phyloP scores from a whole-genome alignment of 2,329 filamentous ascomycete genomes.

The Colletotrichum cordylinicola region DNA sequence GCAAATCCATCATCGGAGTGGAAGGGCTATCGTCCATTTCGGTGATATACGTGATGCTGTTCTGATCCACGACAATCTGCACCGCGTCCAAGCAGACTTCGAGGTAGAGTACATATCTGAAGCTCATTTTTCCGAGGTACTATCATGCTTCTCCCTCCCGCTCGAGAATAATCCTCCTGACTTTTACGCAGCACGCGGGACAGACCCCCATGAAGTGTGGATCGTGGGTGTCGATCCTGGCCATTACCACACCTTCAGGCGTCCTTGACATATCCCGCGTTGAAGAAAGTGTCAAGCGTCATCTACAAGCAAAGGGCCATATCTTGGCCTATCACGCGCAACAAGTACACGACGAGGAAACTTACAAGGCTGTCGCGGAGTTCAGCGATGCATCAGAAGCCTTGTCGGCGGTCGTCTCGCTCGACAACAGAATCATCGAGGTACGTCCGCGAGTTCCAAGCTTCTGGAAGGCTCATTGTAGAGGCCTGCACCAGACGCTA shows the following conservation, averaged over 20 bases:
- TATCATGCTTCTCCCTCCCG: not conserved
- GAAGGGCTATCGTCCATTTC: conserved; percentile 60
- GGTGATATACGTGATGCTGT: conserved; percentile 66
- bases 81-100: conserved; percentile 52
- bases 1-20: conserved; percentile 35
- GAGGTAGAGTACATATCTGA: conserved; percentile 48
- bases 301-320: conserved; percentile 8
- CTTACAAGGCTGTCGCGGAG: conserved; percentile 3
- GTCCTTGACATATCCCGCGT: not conserved
- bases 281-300: conserved; percentile 1
- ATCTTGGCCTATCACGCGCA: not conserved
- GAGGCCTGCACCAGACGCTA: not conserved
- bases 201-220: not conserved
- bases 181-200: conserved; percentile 7
- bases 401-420: not conserved
- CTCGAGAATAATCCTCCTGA: not conserved
- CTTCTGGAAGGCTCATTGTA: not conserved
- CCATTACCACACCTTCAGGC: not conserved
- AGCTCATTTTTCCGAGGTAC: conserved; percentile 48
- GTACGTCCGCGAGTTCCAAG: not conserved
- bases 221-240: conserved; percentile 5
- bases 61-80: conserved; percentile 52
- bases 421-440: conserved; percentile 14
- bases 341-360: not conserved
- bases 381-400: conserved; percentile 1